Evolutionary conservation across 768 basidiomycete species (phyloP).

Genomic region (Inosperma sp.): DNA sequence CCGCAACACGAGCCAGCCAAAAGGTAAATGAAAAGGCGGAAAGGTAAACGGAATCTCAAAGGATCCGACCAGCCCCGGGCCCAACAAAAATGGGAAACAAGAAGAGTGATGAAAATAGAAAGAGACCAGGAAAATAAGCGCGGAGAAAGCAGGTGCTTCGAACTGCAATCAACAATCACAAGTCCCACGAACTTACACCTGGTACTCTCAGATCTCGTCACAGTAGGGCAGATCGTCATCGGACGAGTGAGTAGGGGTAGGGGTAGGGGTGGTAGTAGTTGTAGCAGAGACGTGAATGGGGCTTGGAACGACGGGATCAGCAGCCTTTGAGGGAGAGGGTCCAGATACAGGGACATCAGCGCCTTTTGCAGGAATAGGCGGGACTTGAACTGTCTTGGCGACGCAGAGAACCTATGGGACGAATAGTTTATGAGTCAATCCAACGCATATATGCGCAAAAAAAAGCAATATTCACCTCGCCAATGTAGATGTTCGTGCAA

Average conservation of each 20-base stretch:
- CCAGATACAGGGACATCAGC: slow-evolving; percentile 16
- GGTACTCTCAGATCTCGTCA: slow-evolving; percentile 18
- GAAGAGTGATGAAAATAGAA: not conserved
- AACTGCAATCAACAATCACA: not conserved
- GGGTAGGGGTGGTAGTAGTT: slow-evolving; percentile 1
- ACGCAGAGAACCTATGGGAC: slow-evolving; percentile 25
- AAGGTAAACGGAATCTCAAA: too few species aligned
- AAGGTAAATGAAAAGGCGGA: too few species aligned
- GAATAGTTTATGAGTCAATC: not conserved
- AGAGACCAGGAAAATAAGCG: not conserved
- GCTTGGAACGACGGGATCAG: slow-evolving; percentile 9
- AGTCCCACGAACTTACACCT: not conserved
- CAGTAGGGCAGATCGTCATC: slow-evolving; percentile 25
- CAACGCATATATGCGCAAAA: not conserved
- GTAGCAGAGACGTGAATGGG: not conserved
- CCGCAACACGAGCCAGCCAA: not conserved
- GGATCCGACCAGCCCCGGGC: not conserved
- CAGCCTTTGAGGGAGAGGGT: slow-evolving; percentile 11
- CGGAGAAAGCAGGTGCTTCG: not conserved
- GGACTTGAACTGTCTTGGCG: slow-evolving; percentile 21
- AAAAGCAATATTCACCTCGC: slow-evolving; percentile 52
- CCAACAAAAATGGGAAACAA: not conserved
- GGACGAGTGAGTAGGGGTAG: slow-evolving; percentile 4
- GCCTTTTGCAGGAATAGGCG: slow-evolving; percentile 22
- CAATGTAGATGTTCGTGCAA: slow-evolving; percentile 54